phyloP scores from a whole-genome alignment of 768 basidiomycete species.

The Rhodosporidiobolus sp. region DNA sequence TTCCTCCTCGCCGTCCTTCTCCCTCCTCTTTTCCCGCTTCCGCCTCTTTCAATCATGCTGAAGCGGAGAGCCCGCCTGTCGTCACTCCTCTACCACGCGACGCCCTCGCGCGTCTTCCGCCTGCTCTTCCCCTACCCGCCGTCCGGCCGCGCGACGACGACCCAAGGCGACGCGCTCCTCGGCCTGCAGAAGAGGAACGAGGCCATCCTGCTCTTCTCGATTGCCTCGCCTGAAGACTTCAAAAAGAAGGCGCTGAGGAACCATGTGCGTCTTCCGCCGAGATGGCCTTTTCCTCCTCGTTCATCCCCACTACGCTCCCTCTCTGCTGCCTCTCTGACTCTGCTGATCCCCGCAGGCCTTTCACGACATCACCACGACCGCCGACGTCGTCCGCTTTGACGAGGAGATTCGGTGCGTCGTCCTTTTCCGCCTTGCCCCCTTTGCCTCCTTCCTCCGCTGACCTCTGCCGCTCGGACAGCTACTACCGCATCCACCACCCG shows the following conservation, averaged over 20 bases:
- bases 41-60: too few species aligned
- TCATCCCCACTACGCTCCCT: too few species aligned
- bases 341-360: not conserved
- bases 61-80: too few species aligned
- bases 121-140: not conserved
- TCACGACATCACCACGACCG: not conserved
- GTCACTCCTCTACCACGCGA: too few species aligned
- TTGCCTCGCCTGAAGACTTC: not conserved
- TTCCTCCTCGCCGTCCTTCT: too few species aligned
- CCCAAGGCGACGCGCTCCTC: not conserved
- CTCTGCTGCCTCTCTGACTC: too few species aligned
- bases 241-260: not conserved
- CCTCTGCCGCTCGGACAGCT: too few species aligned
- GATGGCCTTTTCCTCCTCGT: too few species aligned
- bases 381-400: not conserved
- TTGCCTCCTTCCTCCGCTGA: too few species aligned
- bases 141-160: not conserved
- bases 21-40: too few species aligned
- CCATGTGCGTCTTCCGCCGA: not conserved
- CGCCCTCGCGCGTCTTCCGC: not conserved
- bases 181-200: constrained; percentile 1
- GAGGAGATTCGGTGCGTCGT: not conserved
- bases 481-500: not conserved
- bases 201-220: constrained; percentile 1
- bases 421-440: too few species aligned